Base-by-base conservation (phyloP, 768 basidiomycete genomes). In the Amanita fuliginea region DNA sequence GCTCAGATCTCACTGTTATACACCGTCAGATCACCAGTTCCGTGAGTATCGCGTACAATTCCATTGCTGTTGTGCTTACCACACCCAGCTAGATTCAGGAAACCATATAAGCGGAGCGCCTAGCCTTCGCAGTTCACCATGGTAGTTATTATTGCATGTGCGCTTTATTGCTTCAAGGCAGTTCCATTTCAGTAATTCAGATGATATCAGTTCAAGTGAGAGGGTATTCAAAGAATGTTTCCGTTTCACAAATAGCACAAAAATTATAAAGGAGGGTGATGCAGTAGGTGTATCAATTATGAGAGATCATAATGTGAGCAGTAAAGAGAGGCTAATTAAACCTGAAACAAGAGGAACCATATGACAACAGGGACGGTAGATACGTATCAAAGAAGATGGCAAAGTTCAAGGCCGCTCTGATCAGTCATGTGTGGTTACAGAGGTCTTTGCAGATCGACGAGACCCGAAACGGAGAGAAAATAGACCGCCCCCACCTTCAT, bases 381-480 rank as follows among this genome's bases (percentile, higher is more conserved):
- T 55, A 61, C 53, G 43, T 54, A 59, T 54, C 43, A 48, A 46
- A 49, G 55, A 51, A 52, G 50, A 49, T 47, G 54, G 54, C 53
- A 53, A 52, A 59, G 51, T 53, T 41, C 24, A 55, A 53, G 16
- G 43, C 50, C 36, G 54, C 26, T 46, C 54, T 51, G 45, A 59
- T 48, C 55, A 55, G 54, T 65, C 63, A 35, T 55, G 59, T 33
- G 61, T 59, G 19, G 64, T 64, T 42, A 68, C 56, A 22, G 68
- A 64, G 19, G 73, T 69, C 60, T 76, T 77, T 26, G 69, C 59
- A 37, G 72, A 74, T 56, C 86, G 74, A 53, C 76, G 69, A 11
- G 86, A 82, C 37, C 86, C 87, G 64, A 90, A 90, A 51, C 85
- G 76, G 53, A 81, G 72, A 0, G 81, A 81, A 61, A 89, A 86